Conservation (phyloP, 129 eudicot genomes). For the Rutidosis leptorrhynchoides region DNA sequence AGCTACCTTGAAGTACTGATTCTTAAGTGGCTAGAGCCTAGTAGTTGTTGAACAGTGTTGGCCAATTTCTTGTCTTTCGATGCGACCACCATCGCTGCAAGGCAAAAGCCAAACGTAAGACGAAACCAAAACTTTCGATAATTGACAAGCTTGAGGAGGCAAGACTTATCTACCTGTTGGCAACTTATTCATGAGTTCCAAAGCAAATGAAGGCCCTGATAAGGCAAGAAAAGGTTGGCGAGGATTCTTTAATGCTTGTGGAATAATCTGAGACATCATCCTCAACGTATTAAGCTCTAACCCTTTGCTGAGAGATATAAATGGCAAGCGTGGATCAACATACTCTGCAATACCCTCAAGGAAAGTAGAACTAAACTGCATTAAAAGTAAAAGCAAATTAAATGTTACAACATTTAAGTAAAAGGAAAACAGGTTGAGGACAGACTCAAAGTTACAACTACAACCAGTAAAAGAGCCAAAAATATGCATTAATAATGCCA, state of each 20-base stretch:
- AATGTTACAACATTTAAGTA: no score
- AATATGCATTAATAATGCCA: no score
- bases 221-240: slow-evolving; percentile 87
- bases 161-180: no score
- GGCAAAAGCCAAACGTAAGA: slow-evolving; percentile 21
- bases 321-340: slow-evolving; percentile 89
- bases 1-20: slow-evolving; percentile 87
- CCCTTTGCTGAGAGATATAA: slow-evolving; percentile 94
- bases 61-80: slow-evolving; percentile 90
- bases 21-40: slow-evolving; percentile 77
- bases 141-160: no score
- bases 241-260: slow-evolving; percentile 72
- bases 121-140: no score
- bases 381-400: no score
- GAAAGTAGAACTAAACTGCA: slow-evolving; percentile 81
- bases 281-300: slow-evolving; percentile 83
- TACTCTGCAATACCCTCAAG: slow-evolving; percentile 75
- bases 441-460: no score
- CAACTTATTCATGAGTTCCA: slow-evolving; percentile 79
- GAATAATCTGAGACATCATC: slow-evolving; percentile 96
- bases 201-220: slow-evolving; percentile 95
- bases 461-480: no score
- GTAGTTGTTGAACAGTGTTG: slow-evolving; percentile 85
- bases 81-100: slow-evolving; percentile 92
- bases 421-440: no score